phyloP scores from a whole-genome alignment of 352 stramenopile species.

The Phytophthora sp. region DNA sequence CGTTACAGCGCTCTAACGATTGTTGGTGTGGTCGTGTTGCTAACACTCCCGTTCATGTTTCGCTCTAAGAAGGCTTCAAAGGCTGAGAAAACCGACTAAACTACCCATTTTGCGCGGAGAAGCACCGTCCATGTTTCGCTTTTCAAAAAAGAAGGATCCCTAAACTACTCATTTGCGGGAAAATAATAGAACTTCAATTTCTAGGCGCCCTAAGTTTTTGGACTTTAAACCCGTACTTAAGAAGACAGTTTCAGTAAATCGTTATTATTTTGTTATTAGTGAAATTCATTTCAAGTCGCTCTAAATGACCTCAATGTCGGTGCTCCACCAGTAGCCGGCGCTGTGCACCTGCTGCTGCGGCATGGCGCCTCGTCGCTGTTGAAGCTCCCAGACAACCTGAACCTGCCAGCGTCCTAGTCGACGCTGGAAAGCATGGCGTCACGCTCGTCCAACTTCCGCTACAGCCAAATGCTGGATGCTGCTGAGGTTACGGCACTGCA shows the following conservation, averaged over 20 bases:
- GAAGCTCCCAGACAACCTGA: constrained; percentile 36
- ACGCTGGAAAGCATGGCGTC: constrained; percentile 59
- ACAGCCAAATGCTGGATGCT: constrained; percentile 55
- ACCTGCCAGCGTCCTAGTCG: constrained; percentile 14
- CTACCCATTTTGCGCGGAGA: constrained; percentile 19
- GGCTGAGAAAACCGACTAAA: constrained; percentile 34
- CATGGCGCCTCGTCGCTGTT: constrained; percentile 50
- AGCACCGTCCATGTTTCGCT: no score
- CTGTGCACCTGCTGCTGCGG: constrained; percentile 60
- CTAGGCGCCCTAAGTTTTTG: no score
- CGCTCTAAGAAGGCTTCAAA: constrained; percentile 31
- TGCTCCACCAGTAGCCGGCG: constrained; percentile 59
- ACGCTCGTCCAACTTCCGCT: constrained; percentile 61
- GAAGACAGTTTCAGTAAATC: no score
- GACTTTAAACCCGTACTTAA: no score
- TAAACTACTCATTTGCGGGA: no score
- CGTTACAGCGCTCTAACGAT: constrained; percentile 46
- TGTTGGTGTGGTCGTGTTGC: constrained; percentile 26
- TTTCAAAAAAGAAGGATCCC: no score
- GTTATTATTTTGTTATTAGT: no score
- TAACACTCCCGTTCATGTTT: constrained; percentile 34
- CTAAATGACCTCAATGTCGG: no score
- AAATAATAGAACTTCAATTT: no score
- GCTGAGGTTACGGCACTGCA: constrained; percentile 68
- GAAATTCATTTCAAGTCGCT: no score